Evolutionary conservation across 2,329 filamentous ascomycete genomes (phyloP).

Genomic region (Trichoderma atroviride): DNA sequence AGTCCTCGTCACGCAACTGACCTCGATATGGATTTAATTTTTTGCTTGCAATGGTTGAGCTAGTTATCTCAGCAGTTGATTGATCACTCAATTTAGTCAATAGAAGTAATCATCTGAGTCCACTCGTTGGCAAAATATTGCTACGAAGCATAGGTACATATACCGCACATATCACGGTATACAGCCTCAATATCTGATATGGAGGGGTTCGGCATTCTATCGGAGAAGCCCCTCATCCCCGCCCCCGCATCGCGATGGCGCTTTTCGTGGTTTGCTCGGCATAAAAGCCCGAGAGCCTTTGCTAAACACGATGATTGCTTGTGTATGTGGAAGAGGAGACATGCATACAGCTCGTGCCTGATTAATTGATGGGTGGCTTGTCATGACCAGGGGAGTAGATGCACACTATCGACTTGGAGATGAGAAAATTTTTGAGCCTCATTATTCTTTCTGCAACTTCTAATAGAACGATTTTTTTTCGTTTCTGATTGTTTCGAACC

Average conservation of each 20-base stretch:
- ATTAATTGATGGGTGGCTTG: background rate
- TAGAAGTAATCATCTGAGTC: background rate
- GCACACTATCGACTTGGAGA: background rate
- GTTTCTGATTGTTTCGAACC: background rate
- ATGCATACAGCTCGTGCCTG: background rate
- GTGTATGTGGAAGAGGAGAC: background rate
- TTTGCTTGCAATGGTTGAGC: background rate
- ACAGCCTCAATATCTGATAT: background rate
- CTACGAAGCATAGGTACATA: background rate
- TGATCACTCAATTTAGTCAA: background rate
- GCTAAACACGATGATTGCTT: background rate
- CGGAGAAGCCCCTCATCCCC: constrained; percentile 14
- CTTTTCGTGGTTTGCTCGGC: constrained; percentile 2
- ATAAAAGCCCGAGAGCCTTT: background rate
- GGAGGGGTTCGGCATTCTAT: constrained; percentile 15
- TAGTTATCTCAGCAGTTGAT: background rate
- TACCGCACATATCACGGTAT: background rate
- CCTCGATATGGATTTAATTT: background rate
- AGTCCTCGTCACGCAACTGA: background rate
- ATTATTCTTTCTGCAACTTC: background rate
- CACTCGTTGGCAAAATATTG: background rate
- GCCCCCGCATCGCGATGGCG: constrained; percentile 5
- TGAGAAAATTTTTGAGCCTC: background rate
- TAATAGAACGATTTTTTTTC: background rate
- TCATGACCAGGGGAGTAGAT: background rate